Conservation (phyloP, 1,284 basidiomycete species). For the Schizopora paradoxa region DNA sequence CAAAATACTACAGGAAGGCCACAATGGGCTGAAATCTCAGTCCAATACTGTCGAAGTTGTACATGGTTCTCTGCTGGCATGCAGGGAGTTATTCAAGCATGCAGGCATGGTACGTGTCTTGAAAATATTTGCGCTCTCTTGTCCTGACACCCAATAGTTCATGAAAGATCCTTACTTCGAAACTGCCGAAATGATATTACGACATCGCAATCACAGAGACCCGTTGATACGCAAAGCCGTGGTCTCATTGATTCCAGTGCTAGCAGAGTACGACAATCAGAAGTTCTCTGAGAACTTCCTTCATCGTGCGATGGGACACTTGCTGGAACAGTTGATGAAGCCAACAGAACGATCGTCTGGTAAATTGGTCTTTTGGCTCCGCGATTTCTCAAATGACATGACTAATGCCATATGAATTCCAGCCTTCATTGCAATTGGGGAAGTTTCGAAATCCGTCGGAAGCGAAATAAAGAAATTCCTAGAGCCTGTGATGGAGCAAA, state of each 20-base stretch:
- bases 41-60: constrained; percentile 72
- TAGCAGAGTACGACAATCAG: constrained; percentile 91
- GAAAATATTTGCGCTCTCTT: not conserved
- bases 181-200: constrained; percentile 88
- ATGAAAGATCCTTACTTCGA: constrained; percentile 90
- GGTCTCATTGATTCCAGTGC: constrained; percentile 87
- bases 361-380: constrained; percentile 33
- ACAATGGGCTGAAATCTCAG: constrained; percentile 76
- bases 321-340: constrained; percentile 85
- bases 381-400: not conserved
- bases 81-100: constrained; percentile 87
- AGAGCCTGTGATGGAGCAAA: constrained; percentile 86
- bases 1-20: constrained; percentile 86
- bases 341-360: constrained; percentile 87
- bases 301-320: constrained; percentile 88
- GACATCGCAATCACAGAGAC: constrained; percentile 86
- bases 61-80: constrained; percentile 90
- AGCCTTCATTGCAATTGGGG: constrained; percentile 62
- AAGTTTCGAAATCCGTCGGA: constrained; percentile 87
- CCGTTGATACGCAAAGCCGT: constrained; percentile 86
- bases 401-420: not conserved
- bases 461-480: constrained; percentile 96
- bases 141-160: constrained; percentile 48
- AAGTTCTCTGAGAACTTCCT: constrained; percentile 87
- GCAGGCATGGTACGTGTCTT: constrained; percentile 74